Conservation (phyloP, 2,329 filamentous ascomycete genomes). For the Geosmithia putterillii region DNA sequence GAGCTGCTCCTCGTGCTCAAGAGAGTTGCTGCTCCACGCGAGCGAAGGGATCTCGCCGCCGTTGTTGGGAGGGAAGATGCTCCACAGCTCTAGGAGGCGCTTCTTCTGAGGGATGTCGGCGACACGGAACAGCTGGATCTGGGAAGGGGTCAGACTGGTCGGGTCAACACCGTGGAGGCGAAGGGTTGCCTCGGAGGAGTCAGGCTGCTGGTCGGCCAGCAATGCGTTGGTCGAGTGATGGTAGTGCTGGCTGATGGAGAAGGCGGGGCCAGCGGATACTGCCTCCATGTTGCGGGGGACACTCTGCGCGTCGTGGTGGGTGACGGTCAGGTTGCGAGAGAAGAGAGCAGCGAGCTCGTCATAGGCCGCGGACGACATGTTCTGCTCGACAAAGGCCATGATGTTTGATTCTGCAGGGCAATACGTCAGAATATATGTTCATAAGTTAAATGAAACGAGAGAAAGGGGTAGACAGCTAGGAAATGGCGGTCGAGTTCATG, state of each 20-base stretch:
- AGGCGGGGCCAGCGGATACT: constrained; percentile 4
- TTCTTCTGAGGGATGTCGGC: constrained; percentile 61
- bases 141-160: constrained; percentile 54
- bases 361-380: constrained; percentile 45
- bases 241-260: constrained; percentile 68
- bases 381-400: constrained; percentile 27
- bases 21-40: constrained; percentile 37
- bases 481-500: not conserved
- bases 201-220: constrained; percentile 25
- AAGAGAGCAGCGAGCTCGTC: constrained; percentile 78
- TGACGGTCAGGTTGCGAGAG: constrained; percentile 60
- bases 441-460: not conserved
- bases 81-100: constrained; percentile 75
- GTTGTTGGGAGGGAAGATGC: constrained; percentile 59
- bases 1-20: constrained; percentile 47
- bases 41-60: constrained; percentile 38
- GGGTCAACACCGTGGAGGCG: constrained; percentile 59
- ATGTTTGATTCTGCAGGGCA: constrained; percentile 4
- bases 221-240: constrained; percentile 59
- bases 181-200: constrained; percentile 46
- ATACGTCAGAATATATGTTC: not conserved
- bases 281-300: constrained; percentile 11
- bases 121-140: constrained; percentile 67
- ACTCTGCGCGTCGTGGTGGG: constrained; percentile 20
- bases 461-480: not conserved